Percentiles rank a stretch among this genome's conserved stretches.
These are phyloP conservation scores for Flaveria bidentis DNA, from an alignment of 129 eudicot species.

Conservation along the genomic window DNA sequence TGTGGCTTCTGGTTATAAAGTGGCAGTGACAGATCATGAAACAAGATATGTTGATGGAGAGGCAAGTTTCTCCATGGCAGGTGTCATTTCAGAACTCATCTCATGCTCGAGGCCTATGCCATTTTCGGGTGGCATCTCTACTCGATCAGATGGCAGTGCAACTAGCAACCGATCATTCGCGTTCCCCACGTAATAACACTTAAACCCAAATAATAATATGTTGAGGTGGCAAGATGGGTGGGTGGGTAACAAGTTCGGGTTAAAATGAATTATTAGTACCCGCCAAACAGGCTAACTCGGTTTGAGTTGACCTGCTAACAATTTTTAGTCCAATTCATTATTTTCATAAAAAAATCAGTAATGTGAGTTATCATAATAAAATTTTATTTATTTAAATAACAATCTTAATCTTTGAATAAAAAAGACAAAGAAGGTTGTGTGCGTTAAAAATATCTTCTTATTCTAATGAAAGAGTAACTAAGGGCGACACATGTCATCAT, in stretches of 20 bases:
- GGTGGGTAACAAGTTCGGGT: constrained; percentile 6
- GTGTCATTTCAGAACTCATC: constrained; percentile 44
- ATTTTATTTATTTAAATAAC: not conserved
- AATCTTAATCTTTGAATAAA: no score
- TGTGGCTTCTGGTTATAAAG: constrained; percentile 10
- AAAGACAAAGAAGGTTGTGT: not conserved
- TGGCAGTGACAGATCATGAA: constrained; percentile 10
- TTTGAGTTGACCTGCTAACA: not conserved
- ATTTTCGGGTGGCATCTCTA: constrained; percentile 63
- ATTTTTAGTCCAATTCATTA: not conserved
- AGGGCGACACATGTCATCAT: no score
- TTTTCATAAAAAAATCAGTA: not conserved
- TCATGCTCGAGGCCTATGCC: constrained; percentile 47
- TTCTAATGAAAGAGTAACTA: no score
- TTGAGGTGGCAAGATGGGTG: not conserved
- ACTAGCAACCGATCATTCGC: constrained; percentile 91
- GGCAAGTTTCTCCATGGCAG: constrained; percentile 73
- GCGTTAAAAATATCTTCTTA: not conserved
- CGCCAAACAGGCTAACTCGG: not conserved
- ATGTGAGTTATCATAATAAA: no score
- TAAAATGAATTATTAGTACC: not conserved
- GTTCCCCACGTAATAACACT: constrained; percentile 68
- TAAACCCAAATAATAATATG: not conserved
- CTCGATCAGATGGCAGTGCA: constrained; percentile 82
- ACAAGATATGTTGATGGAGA: constrained; percentile 51